Percentiles rank a stretch among this genome's conserved stretches.
phyloP scores from a whole-genome alignment of 176 grass and related monocot genomes.

The Oryza nivara region DNA sequence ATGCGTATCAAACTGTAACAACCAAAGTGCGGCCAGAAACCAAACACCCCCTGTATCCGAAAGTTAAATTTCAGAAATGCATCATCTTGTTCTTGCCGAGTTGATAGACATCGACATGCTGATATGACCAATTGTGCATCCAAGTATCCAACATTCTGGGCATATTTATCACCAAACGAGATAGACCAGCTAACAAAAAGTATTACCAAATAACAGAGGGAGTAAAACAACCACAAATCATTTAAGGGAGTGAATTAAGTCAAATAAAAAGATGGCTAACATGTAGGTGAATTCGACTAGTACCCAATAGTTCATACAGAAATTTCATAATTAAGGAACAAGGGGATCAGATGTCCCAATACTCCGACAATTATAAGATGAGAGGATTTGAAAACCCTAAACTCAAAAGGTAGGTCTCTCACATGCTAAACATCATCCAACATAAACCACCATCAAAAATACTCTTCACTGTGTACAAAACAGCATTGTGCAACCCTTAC shows the following conservation, averaged over 20 bases:
- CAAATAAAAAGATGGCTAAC: background rate
- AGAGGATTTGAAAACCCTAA: constrained; percentile 37
- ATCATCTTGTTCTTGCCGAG: too few relatives aligned
- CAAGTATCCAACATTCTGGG: too few relatives aligned
- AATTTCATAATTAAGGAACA: constrained; percentile 47
- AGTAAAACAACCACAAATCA: background rate
- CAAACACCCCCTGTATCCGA: too few relatives aligned
- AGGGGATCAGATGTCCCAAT: constrained; percentile 44
- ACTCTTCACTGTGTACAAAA: constrained; percentile 51
- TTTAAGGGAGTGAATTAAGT: background rate
- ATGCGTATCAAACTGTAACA: too few relatives aligned
- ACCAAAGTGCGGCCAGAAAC: too few relatives aligned
- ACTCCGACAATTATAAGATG: constrained; percentile 41
- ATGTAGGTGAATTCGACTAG: constrained; percentile 21
- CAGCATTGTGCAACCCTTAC: constrained; percentile 25
- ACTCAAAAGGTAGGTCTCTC: constrained; percentile 53
- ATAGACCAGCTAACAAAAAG: background rate
- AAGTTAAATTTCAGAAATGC: background rate
- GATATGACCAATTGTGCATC: background rate
- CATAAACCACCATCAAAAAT: constrained; percentile 53
- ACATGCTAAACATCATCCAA: constrained; percentile 52
- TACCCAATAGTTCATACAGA: constrained; percentile 31
- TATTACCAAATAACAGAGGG: background rate
- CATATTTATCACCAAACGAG: background rate
- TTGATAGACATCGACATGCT: too few relatives aligned